These are phyloP conservation scores for Annulohypoxylon stygium DNA, from an alignment of 495 filamentous ascomycete species.

Conservation along the genomic window DNA sequence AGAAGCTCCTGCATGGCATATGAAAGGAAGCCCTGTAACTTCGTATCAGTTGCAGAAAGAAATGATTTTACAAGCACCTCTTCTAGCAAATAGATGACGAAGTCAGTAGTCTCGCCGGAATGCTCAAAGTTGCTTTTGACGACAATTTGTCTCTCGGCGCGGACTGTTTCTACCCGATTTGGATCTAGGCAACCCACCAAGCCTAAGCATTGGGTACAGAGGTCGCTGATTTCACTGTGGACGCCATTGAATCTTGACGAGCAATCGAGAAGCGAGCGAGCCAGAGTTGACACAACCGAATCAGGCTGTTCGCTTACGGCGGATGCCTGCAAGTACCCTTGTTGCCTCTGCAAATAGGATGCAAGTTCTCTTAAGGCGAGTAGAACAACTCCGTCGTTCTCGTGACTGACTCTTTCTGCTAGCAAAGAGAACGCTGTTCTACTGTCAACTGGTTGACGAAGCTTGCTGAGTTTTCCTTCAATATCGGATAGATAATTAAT, in stretches of 20 bases:
- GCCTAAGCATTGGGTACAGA: conserved; percentile 84
- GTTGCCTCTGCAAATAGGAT: conserved; percentile 76
- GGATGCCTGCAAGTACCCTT: conserved; percentile 83
- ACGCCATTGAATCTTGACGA: conserved; percentile 80
- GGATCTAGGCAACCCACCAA: conserved; percentile 92
- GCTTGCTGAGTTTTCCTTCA: conserved; percentile 69
- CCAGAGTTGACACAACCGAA: conserved; percentile 74
- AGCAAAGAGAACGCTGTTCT: conserved; percentile 77
- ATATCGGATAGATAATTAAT: conserved; percentile 76
- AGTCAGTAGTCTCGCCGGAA: conserved; percentile 84
- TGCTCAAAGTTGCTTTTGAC: conserved; percentile 86
- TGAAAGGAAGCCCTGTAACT: conserved; percentile 88
- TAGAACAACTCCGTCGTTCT: conserved; percentile 84
- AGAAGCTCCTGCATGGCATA: conserved; percentile 95
- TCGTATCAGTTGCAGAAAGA: conserved; percentile 85
- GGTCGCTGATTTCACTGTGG: conserved; percentile 72
- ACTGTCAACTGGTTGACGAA: conserved; percentile 69
- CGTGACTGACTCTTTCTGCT: conserved; percentile 77
- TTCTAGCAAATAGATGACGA: conserved; percentile 85
- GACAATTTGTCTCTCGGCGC: conserved; percentile 82
- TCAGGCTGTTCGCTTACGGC: conserved; percentile 89
- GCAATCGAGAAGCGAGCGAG: conserved; percentile 84
- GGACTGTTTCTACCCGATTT: conserved; percentile 83
- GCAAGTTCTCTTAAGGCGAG: conserved; percentile 83
- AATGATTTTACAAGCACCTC: conserved; percentile 92